phyloP scores from a whole-genome alignment of 2,329 filamentous ascomycete species.

The Colletotrichum phormii region DNA sequence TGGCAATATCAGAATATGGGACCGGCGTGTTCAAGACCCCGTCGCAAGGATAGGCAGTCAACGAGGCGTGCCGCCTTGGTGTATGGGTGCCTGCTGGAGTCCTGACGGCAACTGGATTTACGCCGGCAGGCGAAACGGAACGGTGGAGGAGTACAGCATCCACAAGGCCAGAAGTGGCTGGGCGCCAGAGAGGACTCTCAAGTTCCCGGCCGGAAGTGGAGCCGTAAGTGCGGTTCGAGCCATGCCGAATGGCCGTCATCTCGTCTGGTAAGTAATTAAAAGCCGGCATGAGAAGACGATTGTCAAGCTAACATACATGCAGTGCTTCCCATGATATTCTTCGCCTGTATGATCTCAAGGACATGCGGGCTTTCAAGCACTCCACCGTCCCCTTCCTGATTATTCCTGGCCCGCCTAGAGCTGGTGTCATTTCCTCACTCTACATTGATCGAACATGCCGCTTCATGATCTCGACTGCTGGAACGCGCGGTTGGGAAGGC shows the following conservation, averaged over 20 bases:
- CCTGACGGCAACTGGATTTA: constrained; percentile 97
- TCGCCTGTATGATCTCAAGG: constrained; percentile 87
- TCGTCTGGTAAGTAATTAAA: constrained; percentile 73
- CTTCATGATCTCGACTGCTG: constrained; percentile 92
- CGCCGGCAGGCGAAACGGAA: constrained; percentile 88
- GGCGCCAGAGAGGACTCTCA: constrained; percentile 81
- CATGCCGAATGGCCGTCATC: constrained; percentile 93
- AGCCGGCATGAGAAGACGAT: constrained; percentile 5
- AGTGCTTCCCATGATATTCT: constrained; percentile 95
- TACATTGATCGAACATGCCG: constrained; percentile 89
- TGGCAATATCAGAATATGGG: constrained; percentile 93
- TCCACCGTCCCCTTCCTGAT: constrained; percentile 95
- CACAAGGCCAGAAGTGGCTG: constrained; percentile 78
- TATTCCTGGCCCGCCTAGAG: constrained; percentile 84
- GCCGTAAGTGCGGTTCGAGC: constrained; percentile 87
- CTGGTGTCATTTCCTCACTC: constrained; percentile 87
- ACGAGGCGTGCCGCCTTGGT: constrained; percentile 89
- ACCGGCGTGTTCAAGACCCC: constrained; percentile 79
- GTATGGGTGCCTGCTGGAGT: constrained; percentile 97
- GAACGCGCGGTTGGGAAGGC: constrained; percentile 96
- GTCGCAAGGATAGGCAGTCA: constrained; percentile 83
- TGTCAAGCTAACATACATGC: constrained; percentile 4
- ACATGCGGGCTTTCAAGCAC: constrained; percentile 73
- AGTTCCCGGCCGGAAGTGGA: constrained; percentile 89
- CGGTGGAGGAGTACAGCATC: constrained; percentile 93